phyloP scores from a whole-genome alignment of 495 filamentous ascomycete species.

The Choiromyces venosus region DNA sequence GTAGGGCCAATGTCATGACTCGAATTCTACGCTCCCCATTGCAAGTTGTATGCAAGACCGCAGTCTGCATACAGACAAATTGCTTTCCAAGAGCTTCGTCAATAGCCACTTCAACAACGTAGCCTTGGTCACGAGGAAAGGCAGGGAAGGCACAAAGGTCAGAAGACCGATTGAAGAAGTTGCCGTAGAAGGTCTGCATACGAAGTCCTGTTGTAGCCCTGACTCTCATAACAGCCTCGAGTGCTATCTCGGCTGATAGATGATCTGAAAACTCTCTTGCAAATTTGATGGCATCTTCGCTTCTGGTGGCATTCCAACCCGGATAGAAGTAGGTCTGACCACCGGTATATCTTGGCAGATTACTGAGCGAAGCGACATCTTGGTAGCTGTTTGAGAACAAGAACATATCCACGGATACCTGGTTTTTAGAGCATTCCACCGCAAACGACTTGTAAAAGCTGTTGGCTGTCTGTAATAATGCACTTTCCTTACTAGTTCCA shows the following conservation, averaged over 20 bases:
- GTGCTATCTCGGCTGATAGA: constrained; percentile 86
- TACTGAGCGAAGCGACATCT: constrained; percentile 91
- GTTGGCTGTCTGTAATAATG: constrained; percentile 80
- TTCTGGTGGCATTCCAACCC: constrained; percentile 88
- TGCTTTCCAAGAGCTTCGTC: constrained; percentile 90
- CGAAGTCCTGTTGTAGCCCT: constrained; percentile 89
- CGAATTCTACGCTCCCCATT: constrained; percentile 93
- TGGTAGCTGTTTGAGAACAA: constrained; percentile 95
- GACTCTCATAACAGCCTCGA: constrained; percentile 93
- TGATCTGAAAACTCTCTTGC: constrained; percentile 94
- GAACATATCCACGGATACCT: constrained; percentile 99
- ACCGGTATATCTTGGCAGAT: constrained; percentile 90
- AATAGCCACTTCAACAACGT: constrained; percentile 98
- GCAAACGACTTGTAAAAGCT: constrained; percentile 99
- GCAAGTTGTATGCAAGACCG: constrained; percentile 94
- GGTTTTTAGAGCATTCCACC: constrained; percentile 96
- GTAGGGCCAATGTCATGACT: constrained; percentile 86
- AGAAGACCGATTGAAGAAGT: constrained; percentile 97
- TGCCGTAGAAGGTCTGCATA: constrained; percentile 97
- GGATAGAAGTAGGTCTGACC: constrained; percentile 99
- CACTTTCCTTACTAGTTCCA: constrained; percentile 85
- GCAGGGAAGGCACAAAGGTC: constrained; percentile 97
- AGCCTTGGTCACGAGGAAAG: constrained; percentile 93
- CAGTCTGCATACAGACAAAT: constrained; percentile 93
- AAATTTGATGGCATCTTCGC: constrained; percentile 95